Conservation (phyloP, 768 basidiomycete species). For the Clitopilus passeckerianus region DNA sequence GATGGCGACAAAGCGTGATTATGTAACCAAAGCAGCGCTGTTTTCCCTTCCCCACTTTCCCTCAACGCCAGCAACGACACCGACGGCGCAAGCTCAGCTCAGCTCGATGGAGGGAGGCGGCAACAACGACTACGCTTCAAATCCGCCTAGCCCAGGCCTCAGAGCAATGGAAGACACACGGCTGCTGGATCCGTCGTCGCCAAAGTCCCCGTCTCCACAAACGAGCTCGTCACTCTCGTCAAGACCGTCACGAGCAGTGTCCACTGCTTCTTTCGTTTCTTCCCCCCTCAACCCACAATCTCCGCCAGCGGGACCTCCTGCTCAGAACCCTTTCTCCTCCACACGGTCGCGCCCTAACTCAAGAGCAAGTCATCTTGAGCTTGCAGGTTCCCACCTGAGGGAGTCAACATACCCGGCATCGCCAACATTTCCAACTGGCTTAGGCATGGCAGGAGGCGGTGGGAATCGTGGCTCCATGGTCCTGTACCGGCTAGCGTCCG, state of each 20-base stretch:
- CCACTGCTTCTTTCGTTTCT: slow-evolving; percentile 9
- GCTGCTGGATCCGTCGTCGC: background rate
- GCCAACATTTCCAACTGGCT: background rate
- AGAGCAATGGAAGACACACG: background rate
- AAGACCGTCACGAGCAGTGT: background rate
- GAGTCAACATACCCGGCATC: slow-evolving; percentile 2
- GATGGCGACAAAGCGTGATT: background rate
- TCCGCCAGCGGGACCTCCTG: background rate
- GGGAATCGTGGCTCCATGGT: slow-evolving; percentile 17
- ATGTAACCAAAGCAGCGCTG: background rate
- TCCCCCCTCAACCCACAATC: slow-evolving; percentile 11
- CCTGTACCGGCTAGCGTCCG: slow-evolving; percentile 18
- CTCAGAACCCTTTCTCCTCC: slow-evolving; percentile 11
- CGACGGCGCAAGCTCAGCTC: background rate
- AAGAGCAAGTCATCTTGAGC: slow-evolving; percentile 9
- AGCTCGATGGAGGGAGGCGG: background rate
- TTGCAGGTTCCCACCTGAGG: slow-evolving; percentile 4
- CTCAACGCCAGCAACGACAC: slow-evolving; percentile 1
- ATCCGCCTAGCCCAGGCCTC: background rate
- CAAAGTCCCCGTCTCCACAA: background rate
- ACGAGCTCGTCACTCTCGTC: background rate
- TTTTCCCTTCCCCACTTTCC: background rate
- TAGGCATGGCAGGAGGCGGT: background rate
- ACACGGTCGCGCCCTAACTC: slow-evolving; percentile 9
- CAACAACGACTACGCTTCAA: background rate